Conservation (phyloP, 2,329 filamentous ascomycete species). For the Esteya vermicola region DNA sequence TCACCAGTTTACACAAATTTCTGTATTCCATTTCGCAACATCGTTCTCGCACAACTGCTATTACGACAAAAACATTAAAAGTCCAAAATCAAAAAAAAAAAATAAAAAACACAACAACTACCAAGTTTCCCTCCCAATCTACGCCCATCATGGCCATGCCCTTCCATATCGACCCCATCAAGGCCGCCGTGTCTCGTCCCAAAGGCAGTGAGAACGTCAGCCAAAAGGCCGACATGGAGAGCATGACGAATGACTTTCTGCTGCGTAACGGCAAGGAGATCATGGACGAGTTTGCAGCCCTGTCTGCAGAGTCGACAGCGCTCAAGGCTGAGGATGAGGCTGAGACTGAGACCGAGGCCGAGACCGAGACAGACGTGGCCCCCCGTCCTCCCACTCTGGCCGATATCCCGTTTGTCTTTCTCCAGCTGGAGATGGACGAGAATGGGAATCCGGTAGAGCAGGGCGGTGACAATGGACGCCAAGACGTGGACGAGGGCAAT, state of each 20-base stretch:
- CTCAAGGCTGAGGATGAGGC: neutral
- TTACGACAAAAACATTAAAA: neutral
- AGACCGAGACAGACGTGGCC: neutral
- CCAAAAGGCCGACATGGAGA: too few relatives aligned
- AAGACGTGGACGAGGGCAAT: too few relatives aligned
- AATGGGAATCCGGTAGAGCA: neutral
- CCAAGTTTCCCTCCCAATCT: neutral
- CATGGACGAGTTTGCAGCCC: neutral
- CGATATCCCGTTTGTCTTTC: constrained; percentile 6
- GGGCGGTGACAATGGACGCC: too few relatives aligned
- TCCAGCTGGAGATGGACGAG: constrained; percentile 6
- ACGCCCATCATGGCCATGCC: neutral
- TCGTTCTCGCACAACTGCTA: neutral
- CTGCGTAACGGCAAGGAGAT: neutral
- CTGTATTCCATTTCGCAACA: too few relatives aligned
- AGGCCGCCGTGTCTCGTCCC: neutral
- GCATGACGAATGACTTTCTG: too few relatives aligned
- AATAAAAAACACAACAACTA: neutral
- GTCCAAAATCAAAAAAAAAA: neutral
- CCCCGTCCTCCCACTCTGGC: neutral
- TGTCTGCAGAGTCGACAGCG: neutral
- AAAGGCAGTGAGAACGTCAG: too few relatives aligned
- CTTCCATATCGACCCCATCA: constrained; percentile 4
- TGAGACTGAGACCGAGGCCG: neutral
- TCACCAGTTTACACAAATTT: too few relatives aligned